Percentiles rank a stretch among this genome's conserved stretches.
Conservation (phyloP, 257 asterid species). For the Forsythia viridissima region DNA sequence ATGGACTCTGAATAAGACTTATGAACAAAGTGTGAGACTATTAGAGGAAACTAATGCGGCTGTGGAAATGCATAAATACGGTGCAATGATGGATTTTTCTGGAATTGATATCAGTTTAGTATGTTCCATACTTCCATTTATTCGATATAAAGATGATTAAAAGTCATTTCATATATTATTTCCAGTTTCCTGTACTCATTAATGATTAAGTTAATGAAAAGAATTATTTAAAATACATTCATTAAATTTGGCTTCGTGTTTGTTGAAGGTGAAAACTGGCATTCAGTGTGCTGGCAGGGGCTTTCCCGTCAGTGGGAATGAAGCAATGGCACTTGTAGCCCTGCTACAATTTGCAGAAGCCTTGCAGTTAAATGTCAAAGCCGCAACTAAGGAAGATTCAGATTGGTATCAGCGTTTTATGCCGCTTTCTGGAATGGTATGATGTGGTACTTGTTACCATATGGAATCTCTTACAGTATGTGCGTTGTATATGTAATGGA, state of each 20-base stretch:
- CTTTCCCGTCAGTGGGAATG: constrained; percentile 66
- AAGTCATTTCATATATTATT: not conserved
- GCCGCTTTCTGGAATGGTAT: constrained; percentile 90
- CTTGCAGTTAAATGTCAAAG: constrained; percentile 70
- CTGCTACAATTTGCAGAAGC: constrained; percentile 64
- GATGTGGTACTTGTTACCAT: not conserved
- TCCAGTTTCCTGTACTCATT: not conserved
- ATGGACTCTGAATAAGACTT: constrained; percentile 61
- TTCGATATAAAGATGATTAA: constrained; percentile 8
- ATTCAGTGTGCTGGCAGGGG: constrained; percentile 63
- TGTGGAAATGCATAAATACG: constrained; percentile 84
- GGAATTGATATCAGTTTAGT: constrained; percentile 71
- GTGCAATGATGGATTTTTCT: constrained; percentile 78
- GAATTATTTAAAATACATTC: not conserved
- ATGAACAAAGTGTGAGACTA: constrained; percentile 61
- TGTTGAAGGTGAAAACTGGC: constrained; percentile 72
- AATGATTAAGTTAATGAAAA: not conserved
- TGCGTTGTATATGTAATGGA: constrained; percentile 17
- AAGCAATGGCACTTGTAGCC: constrained; percentile 68
- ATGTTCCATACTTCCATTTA: not conserved
- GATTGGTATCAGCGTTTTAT: constrained; percentile 70
- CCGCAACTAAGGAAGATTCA: constrained; percentile 77
- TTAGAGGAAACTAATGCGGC: constrained; percentile 85
- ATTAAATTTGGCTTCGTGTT: constrained; percentile 16
- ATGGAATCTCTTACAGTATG: constrained; percentile 8